Evolutionary conservation across 1,284 basidiomycete species (phyloP).

Genomic region (Violaceomyces palustris): DNA sequence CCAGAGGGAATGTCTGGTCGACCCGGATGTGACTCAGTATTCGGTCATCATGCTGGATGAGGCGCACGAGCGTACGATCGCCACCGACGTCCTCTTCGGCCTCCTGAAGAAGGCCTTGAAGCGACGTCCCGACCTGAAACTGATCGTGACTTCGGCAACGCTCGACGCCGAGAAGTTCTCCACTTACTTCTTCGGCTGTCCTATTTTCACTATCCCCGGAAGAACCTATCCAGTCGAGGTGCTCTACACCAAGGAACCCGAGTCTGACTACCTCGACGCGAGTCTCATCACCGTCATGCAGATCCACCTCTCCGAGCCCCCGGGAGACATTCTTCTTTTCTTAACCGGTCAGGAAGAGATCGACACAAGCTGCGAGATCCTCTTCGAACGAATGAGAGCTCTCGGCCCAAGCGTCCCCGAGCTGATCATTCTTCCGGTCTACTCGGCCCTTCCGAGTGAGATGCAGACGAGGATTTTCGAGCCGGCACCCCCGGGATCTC

Average conservation of each 20-base stretch:
- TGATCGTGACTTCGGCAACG: slow-evolving; percentile 97
- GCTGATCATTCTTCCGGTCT: slow-evolving; percentile 91
- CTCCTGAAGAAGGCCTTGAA: slow-evolving; percentile 94
- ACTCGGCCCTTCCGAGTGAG: slow-evolving; percentile 93
- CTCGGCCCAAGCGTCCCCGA: slow-evolving; percentile 95
- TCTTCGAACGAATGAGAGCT: slow-evolving; percentile 97
- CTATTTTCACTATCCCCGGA: slow-evolving; percentile 99
- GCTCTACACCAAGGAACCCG: slow-evolving; percentile 96
- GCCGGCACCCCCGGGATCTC: slow-evolving; percentile 88
- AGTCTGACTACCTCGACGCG: slow-evolving; percentile 96
- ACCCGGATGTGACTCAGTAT: slow-evolving; percentile 86
- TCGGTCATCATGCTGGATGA: slow-evolving; percentile 98
- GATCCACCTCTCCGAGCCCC: slow-evolving; percentile 95
- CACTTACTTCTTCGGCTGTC: slow-evolving; percentile 95
- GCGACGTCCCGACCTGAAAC: slow-evolving; percentile 85
- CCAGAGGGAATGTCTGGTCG: slow-evolving; percentile 90
- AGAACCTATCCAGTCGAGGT: slow-evolving; percentile 97
- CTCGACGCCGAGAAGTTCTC: slow-evolving; percentile 99
- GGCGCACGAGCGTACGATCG: slow-evolving; percentile 95
- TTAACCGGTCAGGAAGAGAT: slow-evolving; percentile 97
- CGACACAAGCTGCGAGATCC: slow-evolving; percentile 91
- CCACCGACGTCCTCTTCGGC: slow-evolving; percentile 95
- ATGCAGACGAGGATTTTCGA: slow-evolving; percentile 97
- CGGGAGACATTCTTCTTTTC: slow-evolving; percentile 93
- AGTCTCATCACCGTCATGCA: slow-evolving; percentile 98